A percentile compares a stretch with the other conserved stretches of the same genome.
Conservation (phyloP, 2,329 filamentous ascomycete species). For the Zelopaecilomyces penicillatus region DNA sequence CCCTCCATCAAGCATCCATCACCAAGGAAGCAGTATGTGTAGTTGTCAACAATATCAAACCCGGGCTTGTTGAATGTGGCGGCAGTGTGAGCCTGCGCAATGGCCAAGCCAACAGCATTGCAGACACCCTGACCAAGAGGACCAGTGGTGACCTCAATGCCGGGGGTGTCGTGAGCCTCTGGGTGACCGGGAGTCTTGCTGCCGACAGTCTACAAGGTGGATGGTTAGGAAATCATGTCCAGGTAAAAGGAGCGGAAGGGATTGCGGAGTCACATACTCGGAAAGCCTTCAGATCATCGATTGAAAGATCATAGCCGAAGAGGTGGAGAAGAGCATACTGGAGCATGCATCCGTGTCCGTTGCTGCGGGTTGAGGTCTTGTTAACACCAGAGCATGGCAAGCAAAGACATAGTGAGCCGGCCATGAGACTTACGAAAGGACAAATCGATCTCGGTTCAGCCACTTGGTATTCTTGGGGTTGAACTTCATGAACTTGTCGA, state of each 20-base stretch:
- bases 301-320: constrained; percentile 76
- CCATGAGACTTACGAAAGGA: constrained; percentile 76
- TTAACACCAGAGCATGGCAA: background rate
- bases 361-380: constrained; percentile 44
- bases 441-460: constrained; percentile 96
- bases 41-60: constrained; percentile 86
- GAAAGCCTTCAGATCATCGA: constrained; percentile 95
- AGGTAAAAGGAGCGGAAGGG: too few relatives aligned
- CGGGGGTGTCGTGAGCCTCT: constrained; percentile 91
- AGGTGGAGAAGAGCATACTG: constrained; percentile 97
- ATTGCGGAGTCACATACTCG: constrained; percentile 55
- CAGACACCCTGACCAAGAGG: constrained; percentile 95
- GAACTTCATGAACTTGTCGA: constrained; percentile 99
- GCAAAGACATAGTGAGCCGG: background rate
- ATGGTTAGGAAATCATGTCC: constrained; percentile 4
- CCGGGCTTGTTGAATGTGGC: constrained; percentile 95
- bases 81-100: constrained; percentile 86
- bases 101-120: constrained; percentile 96
- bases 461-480: constrained; percentile 98
- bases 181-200: constrained; percentile 92
- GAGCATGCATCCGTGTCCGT: constrained; percentile 98
- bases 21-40: constrained; percentile 95
- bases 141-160: constrained; percentile 95
- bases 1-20: constrained; percentile 99
- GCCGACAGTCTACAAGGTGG: constrained; percentile 37